Evolutionary conservation across 768 basidiomycete genomes (phyloP), one percentile per base, ranked within the genome.

Genomic region (Boletellus emodensis): DNA sequence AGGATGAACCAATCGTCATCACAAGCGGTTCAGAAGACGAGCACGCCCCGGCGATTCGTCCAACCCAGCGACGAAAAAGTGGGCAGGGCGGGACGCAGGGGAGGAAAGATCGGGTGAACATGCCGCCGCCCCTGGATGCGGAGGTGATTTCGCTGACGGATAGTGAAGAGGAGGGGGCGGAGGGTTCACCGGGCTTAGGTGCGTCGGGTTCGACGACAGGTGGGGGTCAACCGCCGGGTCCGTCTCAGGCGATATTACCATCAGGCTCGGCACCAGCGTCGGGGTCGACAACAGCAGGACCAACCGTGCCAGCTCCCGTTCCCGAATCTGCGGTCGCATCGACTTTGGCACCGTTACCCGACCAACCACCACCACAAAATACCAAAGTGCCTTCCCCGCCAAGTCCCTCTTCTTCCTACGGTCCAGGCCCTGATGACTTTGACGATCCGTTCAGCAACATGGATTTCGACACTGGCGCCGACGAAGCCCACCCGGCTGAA

Each of bases 141-240:
- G 67, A 67, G 28, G 63, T 69, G 15, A 68, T 68, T n/a, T 57
- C 53, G 11, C 47, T 69, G n/a, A 44, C 48, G 11, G 67, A 69
- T 17, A 69, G 63, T 15, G 65, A 67, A 0, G 53, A 57, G 3
- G 60, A 56, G 10, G 1, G 11, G 24, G 41, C 15, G 11, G 37
- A 39, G 20, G 18, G 44, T 30, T 7, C 30, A 2, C 4, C 33
- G 8, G 24, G 24, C 6, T 6, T 24, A 24, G 15, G 8, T 43
- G 10, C 30, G 30, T 36, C 44, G 1, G 32, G 12, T 9, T 47
- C 51, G 6, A 61, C 35, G 6, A 11, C 30, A 7, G 8, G 4
- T 30, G 30, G 30, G 30, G 30, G 2, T 30, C 30, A 30, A 8
- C 42, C 49, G 33, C 32, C 11, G 17, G 8, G 40, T 20, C n/a